Evolutionary conservation across 345 rosid species (phyloP).

Genomic region (Melastoma malabathricum): DNA sequence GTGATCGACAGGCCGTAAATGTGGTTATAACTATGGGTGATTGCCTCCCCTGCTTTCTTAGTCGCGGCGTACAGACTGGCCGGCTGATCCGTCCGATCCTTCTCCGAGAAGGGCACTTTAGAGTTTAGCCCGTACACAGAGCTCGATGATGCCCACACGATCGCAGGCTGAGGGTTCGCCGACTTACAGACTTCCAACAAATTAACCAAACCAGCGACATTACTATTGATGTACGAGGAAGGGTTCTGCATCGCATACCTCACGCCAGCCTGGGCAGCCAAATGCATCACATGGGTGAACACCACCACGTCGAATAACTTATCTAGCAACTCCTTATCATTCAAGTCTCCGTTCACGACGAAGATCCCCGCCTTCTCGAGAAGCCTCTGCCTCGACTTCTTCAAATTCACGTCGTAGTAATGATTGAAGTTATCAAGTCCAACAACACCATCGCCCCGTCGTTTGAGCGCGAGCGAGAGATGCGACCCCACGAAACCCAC

Average conservation of each 20-base stretch:
- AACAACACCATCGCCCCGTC: conserved; percentile 26
- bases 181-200: conserved; percentile 15
- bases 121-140: conserved; percentile 24
- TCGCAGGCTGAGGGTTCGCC: conserved; percentile 22
- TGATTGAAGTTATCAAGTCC: conserved; percentile 24
- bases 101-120: conserved; percentile 23
- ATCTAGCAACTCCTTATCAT: conserved; percentile 15
- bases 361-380: conserved; percentile 11
- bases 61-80: conserved; percentile 28
- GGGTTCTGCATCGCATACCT: conserved; percentile 31
- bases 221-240: conserved; percentile 17
- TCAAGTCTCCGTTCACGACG: conserved; percentile 22
- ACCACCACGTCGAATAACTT: conserved; percentile 19
- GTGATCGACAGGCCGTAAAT: conserved; percentile 26
- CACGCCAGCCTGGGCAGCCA: conserved; percentile 32
- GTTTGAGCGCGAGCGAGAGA: conserved; percentile 19
- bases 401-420: conserved; percentile 18
- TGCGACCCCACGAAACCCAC: conserved; percentile 30
- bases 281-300: conserved; percentile 25
- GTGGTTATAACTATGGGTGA: conserved; percentile 23
- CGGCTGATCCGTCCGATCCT: conserved; percentile 28
- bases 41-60: conserved; percentile 30
- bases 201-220: conserved; percentile 18
- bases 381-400: conserved; percentile 16
- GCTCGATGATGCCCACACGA: conserved; percentile 27